Evolutionary conservation across 345 rosid genomes (phyloP).

Genomic region (Carallia brachiata): DNA sequence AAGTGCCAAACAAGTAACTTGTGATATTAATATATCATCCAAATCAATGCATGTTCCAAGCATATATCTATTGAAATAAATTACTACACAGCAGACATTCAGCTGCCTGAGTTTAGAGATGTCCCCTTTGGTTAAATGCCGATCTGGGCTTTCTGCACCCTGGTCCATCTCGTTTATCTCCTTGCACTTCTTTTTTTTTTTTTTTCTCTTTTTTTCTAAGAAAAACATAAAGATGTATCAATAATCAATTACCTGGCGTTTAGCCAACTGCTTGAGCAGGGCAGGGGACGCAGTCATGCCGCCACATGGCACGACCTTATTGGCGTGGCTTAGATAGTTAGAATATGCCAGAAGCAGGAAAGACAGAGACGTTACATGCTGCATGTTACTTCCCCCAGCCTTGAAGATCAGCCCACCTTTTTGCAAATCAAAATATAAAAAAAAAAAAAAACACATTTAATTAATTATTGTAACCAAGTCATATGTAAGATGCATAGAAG

Average conservation of each 20-base stretch:
- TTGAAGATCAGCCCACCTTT: slow-evolving; percentile 37
- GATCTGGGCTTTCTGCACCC: background rate
- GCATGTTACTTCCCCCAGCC: slow-evolving; percentile 43
- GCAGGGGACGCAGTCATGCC: slow-evolving; percentile 27
- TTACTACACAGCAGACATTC: no score
- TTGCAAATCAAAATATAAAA: background rate
- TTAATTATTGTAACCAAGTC: no score
- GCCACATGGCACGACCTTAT: slow-evolving; percentile 30
- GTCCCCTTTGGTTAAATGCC: background rate
- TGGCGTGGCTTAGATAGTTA: slow-evolving; percentile 36
- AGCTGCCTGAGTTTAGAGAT: background rate
- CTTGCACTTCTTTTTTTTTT: background rate
- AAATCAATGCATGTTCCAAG: no score
- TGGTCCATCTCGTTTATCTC: no score
- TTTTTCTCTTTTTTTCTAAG: no score
- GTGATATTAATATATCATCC: no score
- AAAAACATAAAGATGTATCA: background rate
- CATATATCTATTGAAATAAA: no score
- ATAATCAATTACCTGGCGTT: slow-evolving; percentile 27
- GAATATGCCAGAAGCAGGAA: slow-evolving; percentile 31
- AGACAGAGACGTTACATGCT: slow-evolving; percentile 38
- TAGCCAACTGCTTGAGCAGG: slow-evolving; percentile 28
- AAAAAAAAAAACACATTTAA: background rate
- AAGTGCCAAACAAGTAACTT: no score
- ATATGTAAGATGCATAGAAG: no score